Conservation (phyloP, 495 filamentous ascomycete species). For the Schizothecium vesticola region DNA sequence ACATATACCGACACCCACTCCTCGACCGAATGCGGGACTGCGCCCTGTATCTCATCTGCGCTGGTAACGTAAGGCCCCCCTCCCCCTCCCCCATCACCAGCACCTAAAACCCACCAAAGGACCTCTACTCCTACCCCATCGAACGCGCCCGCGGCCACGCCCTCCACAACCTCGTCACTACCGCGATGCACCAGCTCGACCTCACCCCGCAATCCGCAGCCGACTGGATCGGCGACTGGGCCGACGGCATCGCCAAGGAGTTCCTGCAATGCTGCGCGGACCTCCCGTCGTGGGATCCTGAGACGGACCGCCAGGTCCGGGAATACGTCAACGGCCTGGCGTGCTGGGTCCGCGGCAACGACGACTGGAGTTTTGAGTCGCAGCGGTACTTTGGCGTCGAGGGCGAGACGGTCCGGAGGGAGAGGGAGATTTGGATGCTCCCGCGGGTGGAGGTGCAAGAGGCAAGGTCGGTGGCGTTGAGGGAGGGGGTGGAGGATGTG, state of each 20-base stretch:
- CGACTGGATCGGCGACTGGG: not conserved
- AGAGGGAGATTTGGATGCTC: not conserved
- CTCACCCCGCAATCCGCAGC: not conserved
- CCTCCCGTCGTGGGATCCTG: not conserved
- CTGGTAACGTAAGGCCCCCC: not conserved
- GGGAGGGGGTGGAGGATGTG: not conserved
- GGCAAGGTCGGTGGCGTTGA: not conserved
- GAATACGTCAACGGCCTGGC: constrained; percentile 3
- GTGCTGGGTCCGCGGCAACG: not conserved
- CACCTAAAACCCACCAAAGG: not conserved
- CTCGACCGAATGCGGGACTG: constrained; percentile 1
- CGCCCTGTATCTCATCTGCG: not conserved
- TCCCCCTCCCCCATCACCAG: not conserved
- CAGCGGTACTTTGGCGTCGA: constrained; percentile 9
- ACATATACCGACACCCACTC: constrained; percentile 1
- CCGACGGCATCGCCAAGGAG: not conserved
- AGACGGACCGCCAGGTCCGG: not conserved
- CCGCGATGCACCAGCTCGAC: constrained; percentile 1
- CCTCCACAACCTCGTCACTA: constrained; percentile 9
- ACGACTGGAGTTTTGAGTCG: constrained; percentile 8
- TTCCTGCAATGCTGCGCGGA: not conserved
- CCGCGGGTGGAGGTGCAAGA: not conserved
- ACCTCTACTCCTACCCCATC: constrained; percentile 5
- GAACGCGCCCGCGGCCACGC: constrained; percentile 3
- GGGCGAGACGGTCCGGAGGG: not conserved